phyloP scores from a whole-genome alignment of 164 flowering plant genomes.

The Santalum album region DNA sequence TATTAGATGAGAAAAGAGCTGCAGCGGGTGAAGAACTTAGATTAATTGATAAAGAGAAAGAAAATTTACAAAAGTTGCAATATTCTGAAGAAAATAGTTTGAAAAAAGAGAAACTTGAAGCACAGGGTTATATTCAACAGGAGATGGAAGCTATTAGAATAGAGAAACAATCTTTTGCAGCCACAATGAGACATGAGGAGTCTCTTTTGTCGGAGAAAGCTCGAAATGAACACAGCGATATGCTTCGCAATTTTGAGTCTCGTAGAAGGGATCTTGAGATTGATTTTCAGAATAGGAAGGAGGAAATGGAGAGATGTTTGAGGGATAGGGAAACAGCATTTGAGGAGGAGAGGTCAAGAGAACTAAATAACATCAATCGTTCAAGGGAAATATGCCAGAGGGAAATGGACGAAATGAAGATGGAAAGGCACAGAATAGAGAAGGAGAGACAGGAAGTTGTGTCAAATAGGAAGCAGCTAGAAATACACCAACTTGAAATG shows the following conservation, averaged over 20 bases:
- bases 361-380: slow-evolving; percentile 24
- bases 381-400: slow-evolving; percentile 40
- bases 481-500: slow-evolving; percentile 52
- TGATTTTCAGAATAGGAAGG: slow-evolving; percentile 33
- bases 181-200: slow-evolving; percentile 51
- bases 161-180: slow-evolving; percentile 57
- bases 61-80: slow-evolving; percentile 31
- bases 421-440: slow-evolving; percentile 34
- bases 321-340: slow-evolving; percentile 39
- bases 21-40: slow-evolving; percentile 29
- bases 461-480: slow-evolving; percentile 39
- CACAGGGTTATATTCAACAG: slow-evolving; percentile 30
- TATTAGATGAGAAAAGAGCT: slow-evolving; percentile 64
- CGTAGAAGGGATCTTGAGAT: slow-evolving; percentile 44
- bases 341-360: slow-evolving; percentile 42
- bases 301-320: slow-evolving; percentile 42
- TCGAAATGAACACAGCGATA: slow-evolving; percentile 31
- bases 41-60: slow-evolving; percentile 39
- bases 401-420: slow-evolving; percentile 52
- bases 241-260: slow-evolving; percentile 51
- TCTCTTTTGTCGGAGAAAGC: slow-evolving; percentile 38
- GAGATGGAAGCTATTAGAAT: slow-evolving; percentile 53
- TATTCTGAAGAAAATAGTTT: slow-evolving; percentile 42
- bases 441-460: slow-evolving; percentile 43
- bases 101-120: slow-evolving; percentile 35